Evolutionary conservation across 108 stramenopile genomes (phyloP).

Genomic region (Cyclotella kingstonii): DNA sequence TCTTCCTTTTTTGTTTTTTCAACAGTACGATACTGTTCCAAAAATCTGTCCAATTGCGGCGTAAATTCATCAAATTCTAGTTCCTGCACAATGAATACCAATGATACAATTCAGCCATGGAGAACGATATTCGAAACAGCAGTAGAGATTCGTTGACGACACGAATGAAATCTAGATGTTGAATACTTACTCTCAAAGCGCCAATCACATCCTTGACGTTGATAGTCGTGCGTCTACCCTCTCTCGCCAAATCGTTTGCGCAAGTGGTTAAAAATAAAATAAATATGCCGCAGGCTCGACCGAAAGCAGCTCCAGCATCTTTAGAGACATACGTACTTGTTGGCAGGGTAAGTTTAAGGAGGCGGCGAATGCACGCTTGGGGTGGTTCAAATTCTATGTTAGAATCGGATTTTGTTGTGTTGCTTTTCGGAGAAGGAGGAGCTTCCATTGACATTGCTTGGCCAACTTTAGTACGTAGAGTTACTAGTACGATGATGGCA

Average conservation of each 20-base stretch:
- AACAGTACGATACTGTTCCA: constrained; percentile 65
- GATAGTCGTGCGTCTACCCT: constrained; percentile 84
- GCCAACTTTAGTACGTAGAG: too few species aligned
- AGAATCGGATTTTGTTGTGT: constrained; percentile 25
- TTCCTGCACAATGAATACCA: constrained; percentile 69
- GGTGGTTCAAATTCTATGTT: constrained; percentile 90
- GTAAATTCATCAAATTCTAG: constrained; percentile 83
- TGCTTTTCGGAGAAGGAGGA: not conserved
- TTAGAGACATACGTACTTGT: constrained; percentile 80
- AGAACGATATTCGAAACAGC: not conserved
- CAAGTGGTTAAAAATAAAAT: constrained; percentile 90
- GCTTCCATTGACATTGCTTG: not conserved
- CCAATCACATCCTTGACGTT: constrained; percentile 86
- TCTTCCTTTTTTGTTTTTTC: constrained; percentile 79
- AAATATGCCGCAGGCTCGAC: constrained; percentile 88
- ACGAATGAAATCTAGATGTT: not conserved
- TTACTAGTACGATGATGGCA: too few species aligned
- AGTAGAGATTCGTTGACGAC: not conserved
- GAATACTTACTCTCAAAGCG: constrained; percentile 26
- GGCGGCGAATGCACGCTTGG: constrained; percentile 79
- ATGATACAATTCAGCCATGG: not conserved
- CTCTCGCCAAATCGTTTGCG: constrained; percentile 89
- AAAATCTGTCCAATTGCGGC: constrained; percentile 60
- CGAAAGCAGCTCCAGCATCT: constrained; percentile 82
- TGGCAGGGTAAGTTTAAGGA: constrained; percentile 81